Evolutionary conservation across 1,284 basidiomycete species (phyloP), one percentile per base, ranked within the genome.

Genomic region (Xerocomus nothofagi): DNA sequence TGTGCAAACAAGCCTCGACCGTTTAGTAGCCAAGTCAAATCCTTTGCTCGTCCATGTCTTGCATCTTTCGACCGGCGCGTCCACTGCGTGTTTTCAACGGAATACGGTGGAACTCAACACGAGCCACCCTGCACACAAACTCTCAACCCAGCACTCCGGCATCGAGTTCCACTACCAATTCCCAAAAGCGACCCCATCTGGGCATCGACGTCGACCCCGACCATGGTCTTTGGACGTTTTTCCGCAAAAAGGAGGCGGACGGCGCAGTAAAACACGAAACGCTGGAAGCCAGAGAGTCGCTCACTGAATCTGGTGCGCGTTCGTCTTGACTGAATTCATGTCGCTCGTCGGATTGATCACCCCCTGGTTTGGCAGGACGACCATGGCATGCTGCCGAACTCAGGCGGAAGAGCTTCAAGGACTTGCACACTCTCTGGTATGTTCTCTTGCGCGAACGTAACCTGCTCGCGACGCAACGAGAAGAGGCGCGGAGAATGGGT

Each of bases 341-440:
- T 27, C 23, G 14, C 29, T 48, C 14, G 36, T 39, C n/a, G 27
- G n/a, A 39, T 44, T 51, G 38, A 59, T 32, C 44, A 45, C 23
- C 24, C 9, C 14, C 23, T 44, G 41, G 21, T 29, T 17, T 43
- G 42, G 10, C 51, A 95, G 93, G 92, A 49, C 82, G 94, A 49
- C 74, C 88, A 27, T 98, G 94, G 94, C 79, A 75, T 39, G 87
- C 92, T 3, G 75, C 81, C 14, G 94, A 98, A 64, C 76, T 98
- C 43, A 81, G 94, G 42, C 73, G 86, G 45, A 97, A 97, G 71
- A 91, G 84, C 54, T 98, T 98, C 74, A 80, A 84, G 56, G 94
- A 98, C 66, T 73, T 98, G 56, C 94, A 98, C 70, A 89, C 84
- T 17, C 75, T 98, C 41, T 98, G 95, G 94, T 97, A 95, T 68